Evolutionary conservation across 441 rosid species (phyloP), one percentile per base, ranked within the genome.

Genomic region (Aquilaria agallochum): DNA sequence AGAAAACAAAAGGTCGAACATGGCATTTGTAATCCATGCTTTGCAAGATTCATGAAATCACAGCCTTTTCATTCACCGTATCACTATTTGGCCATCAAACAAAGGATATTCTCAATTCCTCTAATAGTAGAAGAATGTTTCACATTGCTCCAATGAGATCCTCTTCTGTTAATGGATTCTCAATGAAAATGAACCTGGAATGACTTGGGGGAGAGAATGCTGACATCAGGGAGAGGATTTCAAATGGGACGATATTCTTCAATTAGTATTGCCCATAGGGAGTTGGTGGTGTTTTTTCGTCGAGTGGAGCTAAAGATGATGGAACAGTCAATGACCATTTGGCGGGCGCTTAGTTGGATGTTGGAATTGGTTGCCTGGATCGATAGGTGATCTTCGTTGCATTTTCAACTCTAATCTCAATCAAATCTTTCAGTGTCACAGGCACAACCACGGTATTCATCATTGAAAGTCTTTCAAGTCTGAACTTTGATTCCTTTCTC

Each of bases 251-350:
- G 78, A 61, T 55, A 78, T 81, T 58, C 71, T 84, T 30, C 77
- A 77, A 11, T 84, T 90, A 33, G 62, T 91, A 52, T 55, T 89
- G 60, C 99, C 97, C 12, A 96, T 97, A 7, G 99, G 99, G 59
- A 80, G 81, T 59, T 94, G 99, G 97, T 89, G 99, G 99, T 80
- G 86, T 55, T 82, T 91, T 74, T 64, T 89, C 4, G 89, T 85
- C 64, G 95, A 87, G 81, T 87, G 65, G 94, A 89, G 44, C 31
- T 80, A 49, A 86, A 15, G 15, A 15, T 15, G 15, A 15, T 15
- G 15, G 15, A 15, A 15, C 0, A 15, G 15, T 15, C 15, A 5
- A 92, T 94, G 51, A 81, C 92, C n/a, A 73, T 94, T 55, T 87
- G 89, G 96, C 85, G 83, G 59, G 97, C 98, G 12, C 81, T 94